Conservation (phyloP, 768 basidiomycete genomes). For the Gloeostereum incarnatum region DNA sequence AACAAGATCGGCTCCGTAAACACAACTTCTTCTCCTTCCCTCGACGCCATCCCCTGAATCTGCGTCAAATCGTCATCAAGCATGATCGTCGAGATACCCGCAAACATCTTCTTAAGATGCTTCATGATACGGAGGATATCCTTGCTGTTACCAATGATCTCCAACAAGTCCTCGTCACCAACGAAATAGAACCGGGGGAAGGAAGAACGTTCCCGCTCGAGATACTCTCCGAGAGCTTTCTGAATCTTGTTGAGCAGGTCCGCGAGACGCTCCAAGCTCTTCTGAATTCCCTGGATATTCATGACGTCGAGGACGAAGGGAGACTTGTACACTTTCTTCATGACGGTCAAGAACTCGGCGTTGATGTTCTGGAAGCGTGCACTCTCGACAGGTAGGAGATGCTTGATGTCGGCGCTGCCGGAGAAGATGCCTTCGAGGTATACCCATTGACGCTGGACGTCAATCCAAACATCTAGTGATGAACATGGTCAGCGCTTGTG, state of each 20-base stretch:
- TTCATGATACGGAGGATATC: slow-evolving; percentile 98
- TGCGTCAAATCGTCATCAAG: slow-evolving; percentile 83
- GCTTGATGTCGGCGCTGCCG: slow-evolving; percentile 99
- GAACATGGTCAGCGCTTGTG: neutral
- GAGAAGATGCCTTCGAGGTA: slow-evolving; percentile 99
- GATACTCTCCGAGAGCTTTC: slow-evolving; percentile 97
- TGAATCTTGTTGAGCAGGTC: slow-evolving; percentile 97
- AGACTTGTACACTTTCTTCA: slow-evolving; percentile 99
- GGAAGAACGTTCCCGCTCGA: slow-evolving; percentile 93
- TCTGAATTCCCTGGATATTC: slow-evolving; percentile 94
- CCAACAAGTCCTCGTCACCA: slow-evolving; percentile 95
- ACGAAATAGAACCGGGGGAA: slow-evolving; percentile 99
- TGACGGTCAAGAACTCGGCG: slow-evolving; percentile 92
- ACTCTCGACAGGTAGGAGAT: slow-evolving; percentile 93
- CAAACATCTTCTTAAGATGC: slow-evolving; percentile 99
- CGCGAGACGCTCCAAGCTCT: slow-evolving; percentile 92
- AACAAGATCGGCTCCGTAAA: slow-evolving; percentile 80
- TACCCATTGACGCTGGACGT: slow-evolving; percentile 99
- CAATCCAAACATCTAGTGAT: slow-evolving; percentile 88
- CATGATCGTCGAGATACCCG: slow-evolving; percentile 84
- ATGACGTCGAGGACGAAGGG: slow-evolving; percentile 96
- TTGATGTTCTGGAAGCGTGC: slow-evolving; percentile 99
- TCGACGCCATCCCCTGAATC: slow-evolving; percentile 90
- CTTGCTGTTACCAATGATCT: slow-evolving; percentile 99
- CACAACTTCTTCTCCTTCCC: slow-evolving; percentile 89